Conservation (phyloP, 192 early-diverging fungal species). For the Backusella parvicylindrica region DNA sequence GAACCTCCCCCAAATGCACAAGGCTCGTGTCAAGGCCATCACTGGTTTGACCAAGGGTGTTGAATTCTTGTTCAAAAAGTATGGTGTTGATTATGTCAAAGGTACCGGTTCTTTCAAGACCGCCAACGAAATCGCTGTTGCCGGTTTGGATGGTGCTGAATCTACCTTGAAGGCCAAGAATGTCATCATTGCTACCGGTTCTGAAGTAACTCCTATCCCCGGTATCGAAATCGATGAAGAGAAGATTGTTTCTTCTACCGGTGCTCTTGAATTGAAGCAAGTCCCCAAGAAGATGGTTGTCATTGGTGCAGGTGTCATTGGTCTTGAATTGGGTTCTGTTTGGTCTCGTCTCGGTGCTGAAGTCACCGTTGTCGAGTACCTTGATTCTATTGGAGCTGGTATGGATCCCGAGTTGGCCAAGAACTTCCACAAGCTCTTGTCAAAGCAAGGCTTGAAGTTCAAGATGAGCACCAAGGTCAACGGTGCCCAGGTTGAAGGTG, state of each 20-base stretch:
- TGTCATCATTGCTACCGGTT: conserved; percentile 97
- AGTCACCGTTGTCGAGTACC: conserved; percentile 94
- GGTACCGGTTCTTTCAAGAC: conserved; percentile 82
- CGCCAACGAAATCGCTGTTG: conserved; percentile 79
- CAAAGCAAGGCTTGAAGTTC: conserved; percentile 98
- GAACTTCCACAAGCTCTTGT: conserved; percentile 85
- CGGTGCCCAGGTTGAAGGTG: conserved; percentile 78
- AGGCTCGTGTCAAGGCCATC: conserved; percentile 89
- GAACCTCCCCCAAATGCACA: conserved; percentile 87
- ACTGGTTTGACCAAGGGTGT: conserved; percentile 87
- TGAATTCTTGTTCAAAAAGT: conserved; percentile 96
- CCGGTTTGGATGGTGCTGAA: conserved; percentile 73
- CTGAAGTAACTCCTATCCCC: conserved; percentile 89
- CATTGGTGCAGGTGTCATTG: conserved; percentile 99
- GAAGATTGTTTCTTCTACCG: conserved; percentile 96
- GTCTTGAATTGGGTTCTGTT: conserved; percentile 97
- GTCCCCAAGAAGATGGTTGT: conserved; percentile 98
- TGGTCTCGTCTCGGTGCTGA: conserved; percentile 95
- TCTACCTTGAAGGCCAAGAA: conserved; percentile 86
- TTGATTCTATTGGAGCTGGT: conserved; percentile 90
- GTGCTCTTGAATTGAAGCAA: conserved; percentile 88
- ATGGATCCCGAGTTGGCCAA: conserved; percentile 96
- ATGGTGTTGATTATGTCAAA: conserved; percentile 95
- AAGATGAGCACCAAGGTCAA: conserved; percentile 97
- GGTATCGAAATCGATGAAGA: conserved; percentile 93